Conservation (phyloP, 345 rosid species). For the Gossypium rotundifolium region DNA sequence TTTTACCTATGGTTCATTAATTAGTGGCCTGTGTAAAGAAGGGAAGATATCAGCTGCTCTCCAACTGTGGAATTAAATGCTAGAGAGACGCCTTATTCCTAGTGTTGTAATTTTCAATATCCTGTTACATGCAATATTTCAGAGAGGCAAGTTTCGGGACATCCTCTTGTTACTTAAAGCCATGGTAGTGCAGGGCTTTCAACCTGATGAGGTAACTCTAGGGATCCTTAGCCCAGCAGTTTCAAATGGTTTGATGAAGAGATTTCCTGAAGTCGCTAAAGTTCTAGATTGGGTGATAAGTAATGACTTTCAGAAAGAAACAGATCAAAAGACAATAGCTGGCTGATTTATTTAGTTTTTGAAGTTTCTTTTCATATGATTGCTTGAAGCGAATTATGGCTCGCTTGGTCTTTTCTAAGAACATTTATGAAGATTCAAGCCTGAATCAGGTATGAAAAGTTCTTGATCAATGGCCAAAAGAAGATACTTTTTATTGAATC, state of each 20-base stretch:
- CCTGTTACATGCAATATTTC: conserved; percentile 19
- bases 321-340: background rate
- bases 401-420: background rate
- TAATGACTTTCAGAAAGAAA: background rate
- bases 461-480: background rate
- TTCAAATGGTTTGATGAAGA: conserved; percentile 20
- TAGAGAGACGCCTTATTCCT: conserved; percentile 18
- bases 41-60: conserved; percentile 22
- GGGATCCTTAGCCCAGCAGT: conserved; percentile 16
- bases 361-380: background rate
- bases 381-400: background rate
- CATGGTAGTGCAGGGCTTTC: conserved; percentile 22
- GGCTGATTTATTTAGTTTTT: background rate
- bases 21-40: conserved; percentile 19
- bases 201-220: conserved; percentile 14
- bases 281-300: conserved; percentile 12
- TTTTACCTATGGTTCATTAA: conserved; percentile 19
- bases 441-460: conserved; percentile 5
- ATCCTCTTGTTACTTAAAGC: conserved; percentile 13
- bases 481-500: background rate
- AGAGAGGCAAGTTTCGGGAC: conserved; percentile 16
- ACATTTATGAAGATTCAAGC: background rate
- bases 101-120: conserved; percentile 22
- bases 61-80: conserved; percentile 20
- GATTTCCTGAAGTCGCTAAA: conserved; percentile 19